phyloP scores from a whole-genome alignment of 2,329 filamentous ascomycete species.

The Thielaviopsis populi region DNA sequence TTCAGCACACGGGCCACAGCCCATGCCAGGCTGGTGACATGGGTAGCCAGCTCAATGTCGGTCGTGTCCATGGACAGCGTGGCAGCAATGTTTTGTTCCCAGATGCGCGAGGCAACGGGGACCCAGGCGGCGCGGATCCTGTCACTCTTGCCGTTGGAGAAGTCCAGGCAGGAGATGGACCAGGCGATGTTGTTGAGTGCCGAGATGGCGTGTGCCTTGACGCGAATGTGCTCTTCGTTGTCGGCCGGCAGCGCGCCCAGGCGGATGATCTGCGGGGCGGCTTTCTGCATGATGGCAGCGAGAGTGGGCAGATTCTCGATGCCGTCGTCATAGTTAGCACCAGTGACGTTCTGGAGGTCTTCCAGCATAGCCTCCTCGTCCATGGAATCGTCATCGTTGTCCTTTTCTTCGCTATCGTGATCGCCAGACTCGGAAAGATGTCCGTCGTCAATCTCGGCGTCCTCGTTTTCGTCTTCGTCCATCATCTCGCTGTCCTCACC shows the following conservation, averaged over 20 bases:
- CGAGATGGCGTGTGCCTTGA: conserved; percentile 41
- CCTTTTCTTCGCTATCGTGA: conserved; percentile 24
- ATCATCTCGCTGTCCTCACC: conserved; percentile 24
- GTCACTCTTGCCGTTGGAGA: conserved; percentile 37
- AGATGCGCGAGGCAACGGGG: conserved; percentile 39
- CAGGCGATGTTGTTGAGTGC: conserved; percentile 53
- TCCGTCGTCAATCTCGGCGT: conserved; percentile 24
- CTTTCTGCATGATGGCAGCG: conserved; percentile 30
- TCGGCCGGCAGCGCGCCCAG: conserved; percentile 29
- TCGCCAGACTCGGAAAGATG: conserved; percentile 26
- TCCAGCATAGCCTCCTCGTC: conserved; percentile 42
- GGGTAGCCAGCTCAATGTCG: conserved; percentile 45
- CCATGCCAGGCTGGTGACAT: conserved; percentile 51
- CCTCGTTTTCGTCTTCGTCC: conserved; percentile 23
- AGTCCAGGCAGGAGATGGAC: conserved; percentile 48
- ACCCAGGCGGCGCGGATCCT: conserved; percentile 40
- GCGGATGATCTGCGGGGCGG: conserved; percentile 35
- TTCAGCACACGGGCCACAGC: conserved; percentile 42
- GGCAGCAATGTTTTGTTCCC: conserved; percentile 40
- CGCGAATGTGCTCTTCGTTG: conserved; percentile 28
- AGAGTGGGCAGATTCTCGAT: conserved; percentile 41
- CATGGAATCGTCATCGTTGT: conserved; percentile 37
- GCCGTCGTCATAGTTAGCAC: conserved; percentile 25
- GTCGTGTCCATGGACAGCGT: conserved; percentile 46
- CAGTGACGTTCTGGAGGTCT: conserved; percentile 51